phyloP scores from a whole-genome alignment of 1,284 basidiomycete genomes.

The Hymenochaete sp. region DNA sequence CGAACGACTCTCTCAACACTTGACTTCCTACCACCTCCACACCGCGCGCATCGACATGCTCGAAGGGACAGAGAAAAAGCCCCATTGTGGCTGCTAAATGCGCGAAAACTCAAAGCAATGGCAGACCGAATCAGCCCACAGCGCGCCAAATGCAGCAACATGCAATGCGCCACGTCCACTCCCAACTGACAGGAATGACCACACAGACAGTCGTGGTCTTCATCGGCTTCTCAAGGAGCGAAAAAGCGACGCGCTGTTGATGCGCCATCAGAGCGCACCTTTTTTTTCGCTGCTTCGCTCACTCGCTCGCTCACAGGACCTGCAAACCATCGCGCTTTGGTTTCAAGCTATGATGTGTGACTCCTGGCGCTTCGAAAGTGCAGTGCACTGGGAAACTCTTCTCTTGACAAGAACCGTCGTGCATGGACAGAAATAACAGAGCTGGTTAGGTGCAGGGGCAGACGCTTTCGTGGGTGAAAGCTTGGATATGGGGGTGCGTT shows the following conservation, averaged over 20 bases:
- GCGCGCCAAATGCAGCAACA: no score
- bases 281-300: constrained; percentile 53
- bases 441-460: constrained; percentile 35
- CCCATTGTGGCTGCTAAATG: no score
- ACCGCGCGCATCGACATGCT: no score
- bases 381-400: constrained; percentile 40
- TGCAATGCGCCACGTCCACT: no score
- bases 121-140: no score
- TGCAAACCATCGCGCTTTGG: constrained; percentile 47
- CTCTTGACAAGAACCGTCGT: constrained; percentile 52
- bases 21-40: no score
- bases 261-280: constrained; percentile 35
- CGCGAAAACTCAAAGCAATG: no score
- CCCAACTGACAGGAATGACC: no score
- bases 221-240: constrained; percentile 5
- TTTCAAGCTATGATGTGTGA: constrained; percentile 46
- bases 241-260: constrained; percentile 7
- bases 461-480: constrained; percentile 36
- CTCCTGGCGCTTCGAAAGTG: constrained; percentile 46
- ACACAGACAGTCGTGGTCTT: no score
- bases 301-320: constrained; percentile 53
- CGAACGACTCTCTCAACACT: no score
- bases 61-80: no score
- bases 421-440: constrained; percentile 52
- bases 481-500: constrained; percentile 36